Percentiles rank a stretch among this genome's conserved stretches.
Evolutionary conservation across 495 filamentous ascomycete genomes (phyloP).

Genomic region (Xylaria grammica): DNA sequence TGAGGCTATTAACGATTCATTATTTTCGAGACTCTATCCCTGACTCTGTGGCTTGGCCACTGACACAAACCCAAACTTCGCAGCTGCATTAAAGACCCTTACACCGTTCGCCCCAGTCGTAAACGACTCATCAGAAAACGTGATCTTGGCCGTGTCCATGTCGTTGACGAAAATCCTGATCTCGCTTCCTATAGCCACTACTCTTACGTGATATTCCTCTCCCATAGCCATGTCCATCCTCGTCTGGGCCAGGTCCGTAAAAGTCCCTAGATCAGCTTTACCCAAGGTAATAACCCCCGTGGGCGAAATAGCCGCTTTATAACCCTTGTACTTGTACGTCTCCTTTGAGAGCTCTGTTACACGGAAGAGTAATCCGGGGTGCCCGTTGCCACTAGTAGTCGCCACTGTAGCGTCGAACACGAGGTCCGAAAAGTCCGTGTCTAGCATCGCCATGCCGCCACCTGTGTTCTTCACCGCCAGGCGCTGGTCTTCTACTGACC

Average conservation of each 20-base stretch:
- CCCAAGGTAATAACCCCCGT: slow-evolving; percentile 26
- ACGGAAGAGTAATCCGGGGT: slow-evolving; percentile 37
- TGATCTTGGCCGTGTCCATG: slow-evolving; percentile 20
- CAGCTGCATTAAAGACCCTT: slow-evolving; percentile 21
- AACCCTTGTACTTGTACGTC: slow-evolving; percentile 26
- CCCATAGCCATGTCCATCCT: slow-evolving; percentile 13
- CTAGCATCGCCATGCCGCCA: slow-evolving; percentile 32
- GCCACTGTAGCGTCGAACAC: slow-evolving; percentile 33
- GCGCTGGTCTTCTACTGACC: slow-evolving; percentile 25
- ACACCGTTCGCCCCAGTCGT: slow-evolving; percentile 32
- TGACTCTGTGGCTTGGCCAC: slow-evolving; percentile 18
- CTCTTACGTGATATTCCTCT: slow-evolving; percentile 29
- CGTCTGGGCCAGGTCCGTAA: slow-evolving; percentile 18
- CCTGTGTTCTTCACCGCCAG: slow-evolving; percentile 20
- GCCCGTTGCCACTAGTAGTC: slow-evolving; percentile 24
- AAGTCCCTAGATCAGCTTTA: slow-evolving; percentile 27
- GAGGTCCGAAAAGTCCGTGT: slow-evolving; percentile 37
- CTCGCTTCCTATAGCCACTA: slow-evolving; percentile 27
- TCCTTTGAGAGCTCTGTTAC: slow-evolving; percentile 22
- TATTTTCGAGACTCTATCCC: too few relatives aligned
- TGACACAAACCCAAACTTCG: slow-evolving; percentile 31
- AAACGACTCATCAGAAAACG: slow-evolving; percentile 25
- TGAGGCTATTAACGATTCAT: too few relatives aligned
- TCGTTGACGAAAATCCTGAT: slow-evolving; percentile 34
- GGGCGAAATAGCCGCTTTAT: slow-evolving; percentile 34